These are phyloP conservation scores for Graphilbum ipis-grandicollis DNA, from an alignment of 2,329 filamentous ascomycete species.

Conservation along the genomic window DNA sequence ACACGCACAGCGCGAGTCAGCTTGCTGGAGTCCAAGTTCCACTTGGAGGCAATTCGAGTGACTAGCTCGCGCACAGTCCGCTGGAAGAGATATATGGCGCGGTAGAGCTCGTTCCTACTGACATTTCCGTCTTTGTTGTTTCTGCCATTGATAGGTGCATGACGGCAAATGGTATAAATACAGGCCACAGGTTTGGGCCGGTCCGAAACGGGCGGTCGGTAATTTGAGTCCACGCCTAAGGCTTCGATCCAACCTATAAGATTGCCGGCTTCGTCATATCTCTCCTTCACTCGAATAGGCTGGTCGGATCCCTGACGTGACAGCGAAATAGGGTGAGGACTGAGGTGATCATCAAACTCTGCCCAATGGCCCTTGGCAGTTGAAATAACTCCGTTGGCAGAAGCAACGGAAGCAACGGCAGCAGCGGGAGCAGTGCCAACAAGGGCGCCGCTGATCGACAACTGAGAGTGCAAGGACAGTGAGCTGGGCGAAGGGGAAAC, in stretches of 20 bases:
- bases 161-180: constrained; percentile 57
- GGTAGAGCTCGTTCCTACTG: constrained; percentile 48
- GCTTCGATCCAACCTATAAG: constrained; percentile 79
- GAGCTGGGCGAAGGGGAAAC: constrained; percentile 52
- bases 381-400: not conserved
- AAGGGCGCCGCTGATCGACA: constrained; percentile 28
- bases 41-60: constrained; percentile 58
- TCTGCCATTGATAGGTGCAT: constrained; percentile 22
- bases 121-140: not conserved
- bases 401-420: no score
- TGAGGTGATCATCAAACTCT: constrained; percentile 5
- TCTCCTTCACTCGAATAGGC: constrained; percentile 27
- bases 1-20: constrained; percentile 57
- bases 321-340: constrained; percentile 18
- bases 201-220: constrained; percentile 57
- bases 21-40: constrained; percentile 55
- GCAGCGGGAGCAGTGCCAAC: no score
- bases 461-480: constrained; percentile 41
- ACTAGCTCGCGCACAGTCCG: constrained; percentile 62
- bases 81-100: constrained; percentile 70
- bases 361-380: constrained; percentile 3
- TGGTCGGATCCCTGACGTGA: constrained; percentile 32
- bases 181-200: constrained; percentile 64
- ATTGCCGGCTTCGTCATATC: constrained; percentile 43
- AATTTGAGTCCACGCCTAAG: constrained; percentile 72